Conservation (phyloP, 306 rosid genomes). For the Heteromeles arbutifolia region DNA sequence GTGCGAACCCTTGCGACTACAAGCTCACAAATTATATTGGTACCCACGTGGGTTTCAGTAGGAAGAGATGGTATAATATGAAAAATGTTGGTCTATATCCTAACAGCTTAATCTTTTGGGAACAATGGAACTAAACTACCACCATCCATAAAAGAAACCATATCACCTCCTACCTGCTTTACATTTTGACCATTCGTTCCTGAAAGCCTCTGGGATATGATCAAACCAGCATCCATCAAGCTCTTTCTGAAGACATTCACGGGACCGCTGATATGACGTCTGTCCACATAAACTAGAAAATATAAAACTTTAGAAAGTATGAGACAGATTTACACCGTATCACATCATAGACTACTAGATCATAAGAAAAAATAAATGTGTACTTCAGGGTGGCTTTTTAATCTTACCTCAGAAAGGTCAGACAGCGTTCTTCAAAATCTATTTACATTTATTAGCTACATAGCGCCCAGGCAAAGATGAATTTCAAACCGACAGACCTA, state of each 20-base stretch:
- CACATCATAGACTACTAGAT: neutral
- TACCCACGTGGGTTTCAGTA: neutral
- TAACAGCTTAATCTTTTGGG: neutral
- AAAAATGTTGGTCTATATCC: neutral
- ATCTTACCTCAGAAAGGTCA: neutral
- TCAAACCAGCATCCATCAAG: slow-evolving; percentile 80
- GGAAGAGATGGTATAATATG: neutral
- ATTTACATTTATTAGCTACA: neutral
- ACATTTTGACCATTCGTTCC: slow-evolving; percentile 62
- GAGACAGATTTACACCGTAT: slow-evolving; percentile 11
- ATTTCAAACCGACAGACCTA: neutral
- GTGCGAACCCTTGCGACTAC: neutral
- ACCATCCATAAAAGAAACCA: neutral
- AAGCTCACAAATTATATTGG: neutral
- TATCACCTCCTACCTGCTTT: slow-evolving; percentile 38
- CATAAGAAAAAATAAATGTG: neutral
- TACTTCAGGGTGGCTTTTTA: neutral
- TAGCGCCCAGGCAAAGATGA: neutral
- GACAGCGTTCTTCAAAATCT: neutral
- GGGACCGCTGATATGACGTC: slow-evolving; percentile 60
- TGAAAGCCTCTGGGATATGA: slow-evolving; percentile 57
- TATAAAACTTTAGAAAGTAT: slow-evolving; percentile 65
- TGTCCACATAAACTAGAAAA: slow-evolving; percentile 63
- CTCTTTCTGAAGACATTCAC: slow-evolving; percentile 44
- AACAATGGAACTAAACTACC: neutral